Conservation (phyloP, 306 rosid species). For the Medicago ruthenica region DNA sequence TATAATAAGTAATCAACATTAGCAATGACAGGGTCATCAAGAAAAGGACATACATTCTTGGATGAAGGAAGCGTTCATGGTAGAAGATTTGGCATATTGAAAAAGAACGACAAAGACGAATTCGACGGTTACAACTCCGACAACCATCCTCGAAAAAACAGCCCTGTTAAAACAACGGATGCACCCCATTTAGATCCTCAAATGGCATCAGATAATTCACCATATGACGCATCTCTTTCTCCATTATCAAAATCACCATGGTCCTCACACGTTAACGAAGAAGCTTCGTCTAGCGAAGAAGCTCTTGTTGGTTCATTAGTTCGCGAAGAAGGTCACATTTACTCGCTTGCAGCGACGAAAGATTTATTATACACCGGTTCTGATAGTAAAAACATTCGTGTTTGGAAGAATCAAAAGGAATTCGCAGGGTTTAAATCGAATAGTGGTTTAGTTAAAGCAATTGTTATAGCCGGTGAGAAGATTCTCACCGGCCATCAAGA, state of each 20-base stretch:
- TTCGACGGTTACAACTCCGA: conserved; percentile 39
- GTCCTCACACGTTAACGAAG: conserved; percentile 61
- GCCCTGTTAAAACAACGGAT: neutral
- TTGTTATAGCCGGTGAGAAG: conserved; percentile 56
- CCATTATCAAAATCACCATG: conserved; percentile 80
- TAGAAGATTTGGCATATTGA: conserved; percentile 47
- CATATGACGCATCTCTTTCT: conserved; percentile 47
- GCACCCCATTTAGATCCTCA: conserved; percentile 39
- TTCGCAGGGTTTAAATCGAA: conserved; percentile 72
- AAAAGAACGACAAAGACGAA: conserved; percentile 38
- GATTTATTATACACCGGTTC: conserved; percentile 83
- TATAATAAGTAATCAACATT: conserved; percentile 14
- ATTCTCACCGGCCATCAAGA: conserved; percentile 92
- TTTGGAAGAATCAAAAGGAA: conserved; percentile 85
- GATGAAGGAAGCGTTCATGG: conserved; percentile 48
- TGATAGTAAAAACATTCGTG: conserved; percentile 90
- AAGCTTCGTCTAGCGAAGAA: conserved; percentile 32
- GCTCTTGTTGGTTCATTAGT: conserved; percentile 74
- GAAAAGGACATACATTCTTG: conserved; percentile 33
- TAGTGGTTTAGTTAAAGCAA: conserved; percentile 83
- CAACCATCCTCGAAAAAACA: conserved; percentile 26
- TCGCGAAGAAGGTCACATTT: conserved; percentile 91
- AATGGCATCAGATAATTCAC: conserved; percentile 30
- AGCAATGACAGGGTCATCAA: conserved; percentile 50
- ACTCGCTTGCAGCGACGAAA: conserved; percentile 77